These are phyloP conservation scores for Podospora pseudopauciseta DNA, from an alignment of 495 filamentous ascomycete genomes.

Conservation along the genomic window DNA sequence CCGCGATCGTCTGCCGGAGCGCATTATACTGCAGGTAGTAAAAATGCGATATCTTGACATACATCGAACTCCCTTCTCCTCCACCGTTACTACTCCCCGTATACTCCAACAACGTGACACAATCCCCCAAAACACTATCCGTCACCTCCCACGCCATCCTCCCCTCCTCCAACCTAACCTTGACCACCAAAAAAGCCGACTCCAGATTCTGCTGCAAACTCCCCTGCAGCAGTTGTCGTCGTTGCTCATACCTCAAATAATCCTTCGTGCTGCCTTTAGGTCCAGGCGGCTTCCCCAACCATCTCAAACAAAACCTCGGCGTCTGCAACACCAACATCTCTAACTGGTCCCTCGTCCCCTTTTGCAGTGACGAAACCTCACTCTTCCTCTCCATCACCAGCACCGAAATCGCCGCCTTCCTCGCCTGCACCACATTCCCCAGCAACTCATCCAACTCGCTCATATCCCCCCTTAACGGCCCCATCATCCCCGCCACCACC, in stretches of 20 bases:
- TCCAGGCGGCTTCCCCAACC: slow-evolving; percentile 52
- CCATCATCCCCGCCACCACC: slow-evolving; percentile 51
- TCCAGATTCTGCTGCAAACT: slow-evolving; percentile 51
- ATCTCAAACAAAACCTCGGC: slow-evolving; percentile 51
- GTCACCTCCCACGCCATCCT: slow-evolving; percentile 46
- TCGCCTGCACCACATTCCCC: slow-evolving; percentile 57
- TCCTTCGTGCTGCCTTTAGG: slow-evolving; percentile 45
- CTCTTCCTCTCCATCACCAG: slow-evolving; percentile 31
- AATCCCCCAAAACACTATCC: slow-evolving; percentile 55
- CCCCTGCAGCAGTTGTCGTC: slow-evolving; percentile 47
- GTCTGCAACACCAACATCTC: slow-evolving; percentile 50
- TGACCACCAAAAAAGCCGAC: slow-evolving; percentile 51
- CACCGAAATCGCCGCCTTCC: slow-evolving; percentile 57
- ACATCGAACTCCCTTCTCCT: slow-evolving; percentile 39
- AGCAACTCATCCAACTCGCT: slow-evolving; percentile 69
- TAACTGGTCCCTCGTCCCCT: slow-evolving; percentile 30
- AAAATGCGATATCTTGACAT: slow-evolving; percentile 69
- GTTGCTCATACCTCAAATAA: slow-evolving; percentile 51
- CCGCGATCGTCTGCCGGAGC: slow-evolving; percentile 34
- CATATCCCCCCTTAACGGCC: slow-evolving; percentile 60
- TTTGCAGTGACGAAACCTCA: slow-evolving; percentile 11
- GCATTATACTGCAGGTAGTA: slow-evolving; percentile 62
- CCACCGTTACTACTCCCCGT: slow-evolving; percentile 35
- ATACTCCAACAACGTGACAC: slow-evolving; percentile 46
- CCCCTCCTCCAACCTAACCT: slow-evolving; percentile 38